Base-by-base conservation (phyloP, 2,329 filamentous ascomycete species). In the Allantophomopsis cytisporea region DNA sequence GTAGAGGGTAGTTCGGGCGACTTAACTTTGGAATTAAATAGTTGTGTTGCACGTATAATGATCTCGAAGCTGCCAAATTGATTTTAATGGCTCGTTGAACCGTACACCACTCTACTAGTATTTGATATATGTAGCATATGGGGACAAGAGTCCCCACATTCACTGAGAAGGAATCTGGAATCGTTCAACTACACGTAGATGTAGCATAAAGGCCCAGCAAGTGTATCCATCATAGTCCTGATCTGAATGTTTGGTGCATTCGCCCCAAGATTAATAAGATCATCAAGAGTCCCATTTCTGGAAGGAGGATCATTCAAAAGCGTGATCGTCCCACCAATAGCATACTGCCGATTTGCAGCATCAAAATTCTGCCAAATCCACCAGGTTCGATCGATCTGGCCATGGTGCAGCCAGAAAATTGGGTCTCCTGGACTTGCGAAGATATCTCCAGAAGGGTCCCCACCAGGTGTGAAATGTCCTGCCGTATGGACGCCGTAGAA, bases 291-390 rank as follows among this genome's bases (percentile, higher is more conserved):
- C 2, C 61, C 62, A 41, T 67, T 60, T 12, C 56, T 53, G 37
- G 58, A 63, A 1, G 58, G 56, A 0, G 63, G 62, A 14, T 7
- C 49, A 43, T 67, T 58, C 43, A 61, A 53, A 46, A 64, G 47
- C 0, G 63, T 65, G 38, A 63, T 60, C 1, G 64, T 67, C 5
- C 59, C 57, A 55, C 55, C 45, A 32, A 55, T 47, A 20, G 44
- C 47, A 23, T 48, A 44, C 30, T 43, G 37, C 8, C 51, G 41
- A 44, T 33, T 59, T 52, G 33, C 52, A 51, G 52, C 59, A 46
- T 67, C 59, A 16, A 64, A 58, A 40, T 63, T 65, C 52, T 68
- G 64, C 64, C 65, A 69, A 45, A 68, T 61, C 50, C 62, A 67
- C 50, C 64, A 66, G 36, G 64, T 54, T 11, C 65, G 55, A 43